phyloP scores from a whole-genome alignment of 441 rosid genomes.

The Adansonia grandidieri region DNA sequence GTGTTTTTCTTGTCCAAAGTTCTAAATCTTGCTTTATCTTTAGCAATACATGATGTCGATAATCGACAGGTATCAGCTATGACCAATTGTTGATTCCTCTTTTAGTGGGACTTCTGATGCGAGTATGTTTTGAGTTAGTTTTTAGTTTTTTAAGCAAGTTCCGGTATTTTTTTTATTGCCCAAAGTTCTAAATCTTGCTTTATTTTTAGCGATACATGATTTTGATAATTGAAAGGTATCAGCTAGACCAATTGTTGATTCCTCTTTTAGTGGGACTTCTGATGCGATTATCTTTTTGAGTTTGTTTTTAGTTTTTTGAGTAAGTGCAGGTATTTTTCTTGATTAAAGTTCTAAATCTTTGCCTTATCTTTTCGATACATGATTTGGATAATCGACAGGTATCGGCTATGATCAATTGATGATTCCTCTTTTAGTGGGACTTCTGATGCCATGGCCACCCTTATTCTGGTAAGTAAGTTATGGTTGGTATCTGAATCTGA shows the following conservation, averaged over 20 bases:
- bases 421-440: constrained; percentile 5
- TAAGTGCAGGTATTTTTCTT: not conserved
- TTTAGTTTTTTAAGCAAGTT: not conserved
- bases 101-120: not conserved
- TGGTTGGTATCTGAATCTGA: not conserved
- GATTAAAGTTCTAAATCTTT: not conserved
- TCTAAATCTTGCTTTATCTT: not conserved
- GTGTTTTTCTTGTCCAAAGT: not conserved
- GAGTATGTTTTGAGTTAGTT: not conserved
- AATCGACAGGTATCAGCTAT: not conserved
- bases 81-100: not conserved
- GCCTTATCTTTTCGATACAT: not conserved
- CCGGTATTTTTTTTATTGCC: not conserved
- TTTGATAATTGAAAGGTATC: not conserved
- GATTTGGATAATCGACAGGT: not conserved
- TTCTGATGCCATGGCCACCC: not conserved
- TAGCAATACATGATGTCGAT: not conserved
- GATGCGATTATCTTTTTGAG: not conserved
- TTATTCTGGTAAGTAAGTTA: constrained; percentile 17
- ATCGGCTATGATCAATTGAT: not conserved
- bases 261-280: not conserved
- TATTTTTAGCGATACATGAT: not conserved
- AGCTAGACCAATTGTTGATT: not conserved
- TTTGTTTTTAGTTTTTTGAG: not conserved
- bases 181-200: not conserved